A percentile compares a stretch with the other conserved stretches of the same genome.
Conservation (phyloP, 768 basidiomycete genomes). For the Russula ochroleuca region DNA sequence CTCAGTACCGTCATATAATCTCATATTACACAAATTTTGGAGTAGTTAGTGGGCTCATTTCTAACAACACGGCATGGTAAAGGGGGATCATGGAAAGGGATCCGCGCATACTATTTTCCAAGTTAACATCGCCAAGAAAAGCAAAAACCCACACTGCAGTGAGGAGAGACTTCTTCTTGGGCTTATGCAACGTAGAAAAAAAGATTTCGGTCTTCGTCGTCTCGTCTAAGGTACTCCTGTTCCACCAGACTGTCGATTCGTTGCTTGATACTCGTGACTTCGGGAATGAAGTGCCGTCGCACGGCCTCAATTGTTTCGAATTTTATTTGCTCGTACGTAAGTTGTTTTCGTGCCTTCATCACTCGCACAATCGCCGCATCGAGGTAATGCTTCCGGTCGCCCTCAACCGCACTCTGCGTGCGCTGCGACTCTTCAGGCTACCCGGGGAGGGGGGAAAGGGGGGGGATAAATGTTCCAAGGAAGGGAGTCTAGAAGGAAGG, state of each 20-base stretch:
- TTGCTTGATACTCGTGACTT: conserved; percentile 80
- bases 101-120: background rate
- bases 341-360: conserved; percentile 90
- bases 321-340: conserved; percentile 74
- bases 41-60: background rate
- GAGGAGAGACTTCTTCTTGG: background rate
- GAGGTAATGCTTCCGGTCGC: conserved; percentile 78
- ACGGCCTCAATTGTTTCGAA: conserved; percentile 83
- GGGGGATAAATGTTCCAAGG: background rate
- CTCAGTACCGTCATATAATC: background rate
- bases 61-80: background rate
- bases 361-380: conserved; percentile 96
- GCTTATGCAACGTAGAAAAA: conserved; percentile 75
- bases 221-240: conserved; percentile 77
- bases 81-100: background rate
- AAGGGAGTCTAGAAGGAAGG: background rate
- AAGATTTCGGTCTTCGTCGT: conserved; percentile 62
- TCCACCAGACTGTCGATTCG: conserved; percentile 81
- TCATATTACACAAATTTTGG: background rate
- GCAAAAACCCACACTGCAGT: background rate
- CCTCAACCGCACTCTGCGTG: conserved; percentile 80
- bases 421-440: conserved; percentile 82
- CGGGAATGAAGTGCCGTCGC: conserved; percentile 81
- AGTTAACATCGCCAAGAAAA: background rate
- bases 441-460: background rate